These are phyloP conservation scores for Saccharomycopsis phalli DNA, from an alignment of 1,139 yeast species.

Conservation along the genomic window DNA sequence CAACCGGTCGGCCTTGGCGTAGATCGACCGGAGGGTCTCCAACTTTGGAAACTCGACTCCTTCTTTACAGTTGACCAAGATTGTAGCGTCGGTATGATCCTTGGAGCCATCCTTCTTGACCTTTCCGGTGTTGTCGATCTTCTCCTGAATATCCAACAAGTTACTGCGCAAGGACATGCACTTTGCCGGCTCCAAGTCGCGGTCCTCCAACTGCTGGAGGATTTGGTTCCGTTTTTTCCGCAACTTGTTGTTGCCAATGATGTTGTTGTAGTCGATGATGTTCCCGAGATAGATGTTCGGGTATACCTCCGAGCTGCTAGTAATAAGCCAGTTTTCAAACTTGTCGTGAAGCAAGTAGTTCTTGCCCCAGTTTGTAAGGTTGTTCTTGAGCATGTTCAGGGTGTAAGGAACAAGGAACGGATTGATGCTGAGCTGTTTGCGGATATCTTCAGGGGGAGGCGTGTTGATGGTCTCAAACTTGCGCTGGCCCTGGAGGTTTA, in stretches of 20 bases:
- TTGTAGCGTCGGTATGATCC: conserved; percentile 11
- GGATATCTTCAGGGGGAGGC: conserved; percentile 3
- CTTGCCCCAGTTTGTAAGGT: conserved; percentile 20
- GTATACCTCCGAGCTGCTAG: conserved; percentile 18
- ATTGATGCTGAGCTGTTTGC: conserved; percentile 8
- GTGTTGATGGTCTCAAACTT: conserved; percentile 17
- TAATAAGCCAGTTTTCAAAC: conserved; percentile 21
- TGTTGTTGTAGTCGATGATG: conserved; percentile 20
- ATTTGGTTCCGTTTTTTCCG: conserved; percentile 11
- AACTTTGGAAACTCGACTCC: conserved; percentile 20
- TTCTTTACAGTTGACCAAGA: conserved; percentile 19
- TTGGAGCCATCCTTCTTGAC: background rate
- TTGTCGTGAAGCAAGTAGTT: conserved; percentile 21
- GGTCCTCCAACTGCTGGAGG: conserved; percentile 3
- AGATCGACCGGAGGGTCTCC: conserved; percentile 11
- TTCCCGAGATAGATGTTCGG: conserved; percentile 19
- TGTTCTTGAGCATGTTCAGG: conserved; percentile 16
- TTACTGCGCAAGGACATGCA: conserved; percentile 5
- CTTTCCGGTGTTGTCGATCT: conserved; percentile 9
- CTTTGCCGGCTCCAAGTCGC: background rate
- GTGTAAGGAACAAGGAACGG: conserved; percentile 20
- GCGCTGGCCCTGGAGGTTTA: conserved; percentile 6
- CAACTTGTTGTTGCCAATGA: conserved; percentile 13
- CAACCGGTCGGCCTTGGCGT: conserved; percentile 10
- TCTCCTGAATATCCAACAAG: conserved; percentile 11